Evolutionary conservation across 371 early-diverging fungal species (phyloP).

Genomic region (Saksenaea vasiformis): DNA sequence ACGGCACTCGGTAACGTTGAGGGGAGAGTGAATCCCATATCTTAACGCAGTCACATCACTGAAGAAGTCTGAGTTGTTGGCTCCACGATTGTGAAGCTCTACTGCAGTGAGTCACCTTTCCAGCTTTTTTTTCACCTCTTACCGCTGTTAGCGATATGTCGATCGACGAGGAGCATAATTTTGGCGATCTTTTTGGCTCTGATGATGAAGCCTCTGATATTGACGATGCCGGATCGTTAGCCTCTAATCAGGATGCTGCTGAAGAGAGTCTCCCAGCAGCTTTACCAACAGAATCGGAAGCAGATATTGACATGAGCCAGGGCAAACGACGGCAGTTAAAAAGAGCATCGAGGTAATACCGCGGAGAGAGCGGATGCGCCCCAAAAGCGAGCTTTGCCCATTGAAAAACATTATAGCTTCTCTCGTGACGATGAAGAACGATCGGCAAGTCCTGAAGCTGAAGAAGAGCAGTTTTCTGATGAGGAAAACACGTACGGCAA

Average conservation of each 20-base stretch:
- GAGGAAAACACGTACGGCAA: slow-evolving; percentile 6
- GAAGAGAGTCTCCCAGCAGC: slow-evolving; percentile 19
- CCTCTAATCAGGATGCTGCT: slow-evolving; percentile 21
- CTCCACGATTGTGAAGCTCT: too few relatives aligned
- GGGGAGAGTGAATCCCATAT: too few relatives aligned
- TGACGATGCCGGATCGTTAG: slow-evolving; percentile 35
- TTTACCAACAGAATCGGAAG: slow-evolving; percentile 6
- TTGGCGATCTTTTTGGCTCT: slow-evolving; percentile 52
- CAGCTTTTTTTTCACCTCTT: neutral
- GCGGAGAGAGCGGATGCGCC: slow-evolving; percentile 20
- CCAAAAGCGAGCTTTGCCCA: slow-evolving; percentile 5
- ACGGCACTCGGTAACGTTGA: too few relatives aligned
- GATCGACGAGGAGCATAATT: slow-evolving; percentile 30
- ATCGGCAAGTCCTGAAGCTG: neutral
- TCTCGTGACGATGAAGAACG: slow-evolving; percentile 20
- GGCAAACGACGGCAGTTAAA: slow-evolving; percentile 16
- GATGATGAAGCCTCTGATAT: slow-evolving; percentile 52
- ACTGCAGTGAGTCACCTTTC: too few relatives aligned
- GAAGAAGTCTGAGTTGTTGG: too few relatives aligned
- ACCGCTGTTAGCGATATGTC: neutral
- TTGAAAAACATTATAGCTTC: neutral
- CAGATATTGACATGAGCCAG: slow-evolving; percentile 17
- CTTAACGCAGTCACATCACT: too few relatives aligned
- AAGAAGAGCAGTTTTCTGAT: neutral
- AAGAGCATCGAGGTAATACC: slow-evolving; percentile 17